These are phyloP conservation scores for Cryptococcus maquisensis DNA, from an alignment of 1,284 basidiomycete genomes.

Conservation along the genomic window DNA sequence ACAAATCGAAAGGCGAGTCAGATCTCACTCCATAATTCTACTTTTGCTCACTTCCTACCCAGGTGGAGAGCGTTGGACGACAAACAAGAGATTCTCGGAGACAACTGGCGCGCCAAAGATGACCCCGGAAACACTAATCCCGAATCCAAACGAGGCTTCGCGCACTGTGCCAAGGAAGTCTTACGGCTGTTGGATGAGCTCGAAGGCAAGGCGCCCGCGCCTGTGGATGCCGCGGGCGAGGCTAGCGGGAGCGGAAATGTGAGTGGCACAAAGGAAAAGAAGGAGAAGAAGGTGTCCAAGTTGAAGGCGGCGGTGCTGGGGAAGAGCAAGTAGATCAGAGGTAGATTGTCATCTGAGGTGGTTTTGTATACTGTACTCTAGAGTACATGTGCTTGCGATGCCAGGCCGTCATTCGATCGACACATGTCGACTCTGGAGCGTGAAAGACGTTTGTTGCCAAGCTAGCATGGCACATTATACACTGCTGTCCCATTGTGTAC, in stretches of 20 bases:
- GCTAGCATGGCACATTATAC: no score
- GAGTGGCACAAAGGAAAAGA: neutral
- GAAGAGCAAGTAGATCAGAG: no score
- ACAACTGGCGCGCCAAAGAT: neutral
- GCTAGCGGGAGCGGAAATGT: neutral
- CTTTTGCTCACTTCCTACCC: neutral
- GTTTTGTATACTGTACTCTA: no score
- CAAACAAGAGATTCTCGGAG: conserved; percentile 10
- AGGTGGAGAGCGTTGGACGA: conserved; percentile 36
- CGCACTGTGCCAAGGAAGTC: conserved; percentile 17
- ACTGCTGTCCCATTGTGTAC: no score
- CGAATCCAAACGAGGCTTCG: conserved; percentile 13
- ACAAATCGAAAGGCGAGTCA: conserved; percentile 68
- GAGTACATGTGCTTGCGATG: no score
- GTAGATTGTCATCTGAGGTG: no score
- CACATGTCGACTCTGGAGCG: no score
- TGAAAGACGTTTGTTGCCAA: no score
- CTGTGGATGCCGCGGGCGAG: neutral
- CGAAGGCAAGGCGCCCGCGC: conserved; percentile 1
- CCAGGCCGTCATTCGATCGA: no score
- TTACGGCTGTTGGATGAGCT: conserved; percentile 25
- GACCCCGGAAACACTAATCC: neutral
- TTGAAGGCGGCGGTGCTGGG: no score
- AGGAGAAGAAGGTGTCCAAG: neutral
- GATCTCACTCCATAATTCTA: neutral